These are phyloP conservation scores for Poa annua DNA, from an alignment of 176 grass and related monocot genomes.

Conservation along the genomic window DNA sequence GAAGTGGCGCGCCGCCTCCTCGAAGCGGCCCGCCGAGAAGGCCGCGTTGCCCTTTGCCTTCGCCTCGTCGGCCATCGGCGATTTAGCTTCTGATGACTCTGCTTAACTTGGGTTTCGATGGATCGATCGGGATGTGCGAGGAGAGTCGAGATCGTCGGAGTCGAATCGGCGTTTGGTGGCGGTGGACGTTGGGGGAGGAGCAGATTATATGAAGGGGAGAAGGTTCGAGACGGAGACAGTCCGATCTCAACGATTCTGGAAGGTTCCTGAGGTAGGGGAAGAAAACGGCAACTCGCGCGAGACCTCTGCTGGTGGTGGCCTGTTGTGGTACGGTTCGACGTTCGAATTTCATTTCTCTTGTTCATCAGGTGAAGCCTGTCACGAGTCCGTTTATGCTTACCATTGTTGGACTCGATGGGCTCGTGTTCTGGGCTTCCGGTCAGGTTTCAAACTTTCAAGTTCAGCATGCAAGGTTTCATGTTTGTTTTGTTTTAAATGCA, in stretches of 20 bases:
- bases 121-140: constrained; percentile 28
- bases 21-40: constrained; percentile 59
- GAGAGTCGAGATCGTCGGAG: neutral
- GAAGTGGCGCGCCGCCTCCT: constrained; percentile 61
- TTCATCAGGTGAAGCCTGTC: too few relatives aligned
- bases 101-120: neutral
- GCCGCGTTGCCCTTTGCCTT: constrained; percentile 74
- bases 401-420: too few relatives aligned
- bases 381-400: too few relatives aligned
- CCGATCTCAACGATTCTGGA: constrained; percentile 44
- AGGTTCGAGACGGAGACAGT: neutral
- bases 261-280: constrained; percentile 47
- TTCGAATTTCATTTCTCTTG: too few relatives aligned
- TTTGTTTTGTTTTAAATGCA: too few relatives aligned
- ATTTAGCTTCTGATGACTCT: neutral
- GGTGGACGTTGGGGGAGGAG: neutral
- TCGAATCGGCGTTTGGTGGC: constrained; percentile 5
- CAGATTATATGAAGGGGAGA: constrained; percentile 1
- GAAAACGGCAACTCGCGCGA: constrained; percentile 15
- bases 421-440: too few relatives aligned
- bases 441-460: too few relatives aligned
- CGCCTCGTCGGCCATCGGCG: constrained; percentile 62
- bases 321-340: too few relatives aligned
- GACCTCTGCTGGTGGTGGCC: too few relatives aligned
- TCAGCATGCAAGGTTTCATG: too few relatives aligned